A percentile compares a stretch with the other conserved stretches of the same genome.
Conservation (phyloP, 2,329 filamentous ascomycete genomes). For the Ascochyta rabiei region DNA sequence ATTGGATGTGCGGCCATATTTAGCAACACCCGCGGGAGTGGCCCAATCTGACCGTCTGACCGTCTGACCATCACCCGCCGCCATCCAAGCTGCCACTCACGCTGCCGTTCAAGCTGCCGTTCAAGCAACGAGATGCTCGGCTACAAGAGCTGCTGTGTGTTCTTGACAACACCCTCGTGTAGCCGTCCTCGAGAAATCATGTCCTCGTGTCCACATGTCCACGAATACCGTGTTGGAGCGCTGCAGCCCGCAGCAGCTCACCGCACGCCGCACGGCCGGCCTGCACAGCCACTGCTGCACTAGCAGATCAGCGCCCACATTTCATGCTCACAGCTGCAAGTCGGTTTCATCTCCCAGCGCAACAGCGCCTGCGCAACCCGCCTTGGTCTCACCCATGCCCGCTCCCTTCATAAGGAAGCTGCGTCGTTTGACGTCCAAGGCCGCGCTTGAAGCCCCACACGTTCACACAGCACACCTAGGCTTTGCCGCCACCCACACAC, state of each 20-base stretch:
- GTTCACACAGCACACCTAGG: background rate
- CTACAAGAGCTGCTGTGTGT: background rate
- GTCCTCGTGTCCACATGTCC: background rate
- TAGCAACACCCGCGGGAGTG: background rate
- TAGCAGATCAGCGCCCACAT: background rate
- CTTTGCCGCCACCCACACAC: background rate
- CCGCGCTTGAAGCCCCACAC: background rate
- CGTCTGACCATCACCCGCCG: background rate
- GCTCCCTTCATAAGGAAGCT: too few relatives aligned
- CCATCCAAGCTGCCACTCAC: background rate
- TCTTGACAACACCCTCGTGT: background rate
- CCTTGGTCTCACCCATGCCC: conserved; percentile 3
- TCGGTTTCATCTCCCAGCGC: conserved; percentile 7
- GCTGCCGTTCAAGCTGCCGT: too few relatives aligned
- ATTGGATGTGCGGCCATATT: conserved; percentile 4
- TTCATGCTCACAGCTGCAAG: background rate
- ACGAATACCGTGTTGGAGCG: background rate
- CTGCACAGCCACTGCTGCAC: conserved; percentile 6
- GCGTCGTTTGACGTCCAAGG: background rate
- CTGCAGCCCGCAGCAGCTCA: background rate
- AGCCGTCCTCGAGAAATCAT: background rate
- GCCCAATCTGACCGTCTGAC: conserved; percentile 2
- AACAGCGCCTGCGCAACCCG: conserved; percentile 4
- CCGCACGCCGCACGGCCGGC: background rate
- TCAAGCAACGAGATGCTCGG: background rate